phyloP scores from a whole-genome alignment of 202 grass and related monocot species.

The Panicum hallii region DNA sequence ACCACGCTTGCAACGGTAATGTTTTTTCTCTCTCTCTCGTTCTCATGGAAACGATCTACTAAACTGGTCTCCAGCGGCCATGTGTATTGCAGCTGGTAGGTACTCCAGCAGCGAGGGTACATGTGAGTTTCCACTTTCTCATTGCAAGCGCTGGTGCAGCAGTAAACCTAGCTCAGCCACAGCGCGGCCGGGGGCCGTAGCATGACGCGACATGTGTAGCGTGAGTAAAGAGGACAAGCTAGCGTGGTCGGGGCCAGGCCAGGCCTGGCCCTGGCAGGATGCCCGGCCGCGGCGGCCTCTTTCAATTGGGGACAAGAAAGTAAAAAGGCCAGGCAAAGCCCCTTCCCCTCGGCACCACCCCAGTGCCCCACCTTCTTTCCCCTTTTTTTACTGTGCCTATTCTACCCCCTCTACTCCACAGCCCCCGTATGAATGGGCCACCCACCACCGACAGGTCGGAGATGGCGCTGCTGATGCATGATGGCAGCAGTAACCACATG shows the following conservation, averaged over 20 bases:
- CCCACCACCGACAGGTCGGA: conserved; percentile 17
- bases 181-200: neutral
- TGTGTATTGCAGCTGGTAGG: no score
- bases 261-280: conserved; percentile 14
- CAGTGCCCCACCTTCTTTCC: no score
- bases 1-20: no score
- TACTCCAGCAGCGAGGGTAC: no score
- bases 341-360: neutral
- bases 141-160: neutral
- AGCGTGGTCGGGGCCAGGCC: conserved; percentile 21
- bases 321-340: neutral
- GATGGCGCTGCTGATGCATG: neutral
- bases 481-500: neutral
- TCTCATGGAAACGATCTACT: no score
- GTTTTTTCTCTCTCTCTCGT: no score
- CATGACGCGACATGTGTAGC: neutral
- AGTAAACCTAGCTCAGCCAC: neutral
- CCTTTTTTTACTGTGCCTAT: conserved; percentile 19
- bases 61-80: no score
- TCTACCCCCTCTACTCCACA: neutral
- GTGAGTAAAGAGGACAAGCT: conserved; percentile 33
- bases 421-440: conserved; percentile 4
- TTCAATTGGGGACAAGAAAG: conserved; percentile 27
- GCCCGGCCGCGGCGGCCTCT: conserved; percentile 41
- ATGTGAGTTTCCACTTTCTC: no score